Conservation (phyloP, 1,284 basidiomycete species). For the Prillingera fragicola region DNA sequence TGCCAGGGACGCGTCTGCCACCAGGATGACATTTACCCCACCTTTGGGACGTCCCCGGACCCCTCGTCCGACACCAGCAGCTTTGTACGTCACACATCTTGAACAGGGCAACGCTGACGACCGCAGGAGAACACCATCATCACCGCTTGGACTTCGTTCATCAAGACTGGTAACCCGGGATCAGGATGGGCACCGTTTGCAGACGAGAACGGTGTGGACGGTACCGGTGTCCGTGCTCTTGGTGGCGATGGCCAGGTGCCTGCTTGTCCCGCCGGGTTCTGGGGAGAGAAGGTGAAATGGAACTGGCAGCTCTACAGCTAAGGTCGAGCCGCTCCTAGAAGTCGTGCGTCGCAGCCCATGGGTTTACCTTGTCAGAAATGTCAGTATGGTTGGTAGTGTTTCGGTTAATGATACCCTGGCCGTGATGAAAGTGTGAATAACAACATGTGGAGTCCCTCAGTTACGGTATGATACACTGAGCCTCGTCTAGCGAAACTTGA, state of each 20-base stretch:
- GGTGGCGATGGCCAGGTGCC: conserved; percentile 19
- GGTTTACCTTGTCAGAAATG: too few relatives aligned
- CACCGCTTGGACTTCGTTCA: conserved; percentile 33
- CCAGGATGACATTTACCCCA: conserved; percentile 35
- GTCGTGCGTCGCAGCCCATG: too few relatives aligned
- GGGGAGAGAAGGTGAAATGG: conserved; percentile 27
- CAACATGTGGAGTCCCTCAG: too few relatives aligned
- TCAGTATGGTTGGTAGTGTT: too few relatives aligned
- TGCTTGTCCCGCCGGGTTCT: conserved; percentile 27
- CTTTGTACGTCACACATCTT: conserved; percentile 14
- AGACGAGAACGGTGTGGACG: conserved; percentile 1
- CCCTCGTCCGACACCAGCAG: conserved; percentile 1
- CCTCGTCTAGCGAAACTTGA: conserved; percentile 25
- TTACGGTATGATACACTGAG: background rate
- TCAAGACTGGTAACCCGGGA: conserved; percentile 28
- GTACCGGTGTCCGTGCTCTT: conserved; percentile 13
- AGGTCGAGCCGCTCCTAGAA: too few relatives aligned
- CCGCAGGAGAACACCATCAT: conserved; percentile 16
- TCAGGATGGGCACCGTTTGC: background rate
- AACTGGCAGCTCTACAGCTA: conserved; percentile 43
- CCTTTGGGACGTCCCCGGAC: conserved; percentile 26
- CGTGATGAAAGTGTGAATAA: too few relatives aligned
- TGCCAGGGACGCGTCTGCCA: conserved; percentile 31
- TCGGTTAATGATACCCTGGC: too few relatives aligned
- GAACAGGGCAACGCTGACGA: too few relatives aligned